Base-by-base conservation (phyloP, 192 early-diverging fungal genomes). In the Backusella circina region DNA sequence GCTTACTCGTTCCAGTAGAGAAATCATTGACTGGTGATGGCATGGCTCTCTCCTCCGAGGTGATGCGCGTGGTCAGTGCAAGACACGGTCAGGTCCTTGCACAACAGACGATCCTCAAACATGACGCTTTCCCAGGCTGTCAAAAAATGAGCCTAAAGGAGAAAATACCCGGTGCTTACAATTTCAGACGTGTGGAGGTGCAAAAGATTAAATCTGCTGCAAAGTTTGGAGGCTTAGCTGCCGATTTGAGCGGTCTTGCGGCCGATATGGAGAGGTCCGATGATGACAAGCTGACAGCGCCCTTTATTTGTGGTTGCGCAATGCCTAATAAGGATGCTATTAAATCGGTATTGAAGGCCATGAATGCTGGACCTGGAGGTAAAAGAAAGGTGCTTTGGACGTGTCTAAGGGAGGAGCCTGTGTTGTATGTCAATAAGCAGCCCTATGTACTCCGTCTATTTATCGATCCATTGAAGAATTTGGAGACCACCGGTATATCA, bases 291-390 rank as follows among this genome's bases (percentile, higher is more conserved):
- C n/a, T 7, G 37, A 23, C 35, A 13, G 31, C 74, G n/a, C 80
- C 80, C 21, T 82, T 54, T 75, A 85, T 89, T 9, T 89, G 80
- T 37, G 90, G 90, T 5, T 86, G 87, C 35, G 90, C 86, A 26
- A 90, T 90, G 90, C 90, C 90, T 3, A 86, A 85, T 15, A 89
- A 84, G 70, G 85, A 87, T 51, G 88, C 86, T 0, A 86, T 91
- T 23, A 80, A 79, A n/a, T 35, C 69, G 5, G 80, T 89, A 9
- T 66, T 88, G 23, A 71, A 81, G 21, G 71, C 77, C 16, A 84
- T 89, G 71, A 54, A 82, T 72, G 88, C 90, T 9, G 85, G 82
- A 1, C 88, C 88, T 7, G 70, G 72, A 9, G 80, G 80, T 23
- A 75, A 51, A 32, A 64, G 85, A 30, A 73, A 47, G 38, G 71